Conservation (phyloP, 805 yeast species). For the Tetrapisispora taiwanensis region DNA sequence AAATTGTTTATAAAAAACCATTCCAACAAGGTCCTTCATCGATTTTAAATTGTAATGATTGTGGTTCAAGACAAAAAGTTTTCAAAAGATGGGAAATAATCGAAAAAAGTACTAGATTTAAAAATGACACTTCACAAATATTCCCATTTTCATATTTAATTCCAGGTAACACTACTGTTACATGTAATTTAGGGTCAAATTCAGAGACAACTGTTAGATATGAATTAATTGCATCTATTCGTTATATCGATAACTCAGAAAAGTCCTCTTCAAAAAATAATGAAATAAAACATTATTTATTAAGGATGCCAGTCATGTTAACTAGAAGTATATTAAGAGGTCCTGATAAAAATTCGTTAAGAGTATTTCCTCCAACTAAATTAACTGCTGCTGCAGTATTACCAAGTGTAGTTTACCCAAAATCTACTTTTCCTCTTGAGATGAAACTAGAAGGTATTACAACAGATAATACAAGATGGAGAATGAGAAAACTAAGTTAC, state of each 20-base stretch:
- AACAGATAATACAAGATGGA: conserved; percentile 61
- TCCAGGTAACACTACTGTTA: conserved; percentile 81
- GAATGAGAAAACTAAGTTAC: conserved; percentile 86
- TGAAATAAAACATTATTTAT: conserved; percentile 22
- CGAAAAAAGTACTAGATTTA: conserved; percentile 43
- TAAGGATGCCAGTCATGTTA: conserved; percentile 56
- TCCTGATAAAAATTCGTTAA: conserved; percentile 72
- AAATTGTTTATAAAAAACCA: conserved; percentile 55
- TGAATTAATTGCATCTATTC: conserved; percentile 54
- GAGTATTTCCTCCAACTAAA: conserved; percentile 94
- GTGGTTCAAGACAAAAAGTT: conserved; percentile 45
- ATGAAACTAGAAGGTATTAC: conserved; percentile 65
- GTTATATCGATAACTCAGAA: conserved; percentile 30
- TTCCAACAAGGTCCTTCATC: conserved; percentile 46
- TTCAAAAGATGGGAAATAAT: conserved; percentile 81
- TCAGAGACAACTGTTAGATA: conserved; percentile 52
- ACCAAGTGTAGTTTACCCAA: conserved; percentile 88
- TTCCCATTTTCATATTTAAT: conserved; percentile 86
- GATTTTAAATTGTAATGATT: conserved; percentile 46
- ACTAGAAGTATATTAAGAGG: conserved; percentile 71
- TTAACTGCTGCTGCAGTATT: conserved; percentile 77
- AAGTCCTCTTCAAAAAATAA: not conserved
- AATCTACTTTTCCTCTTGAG: conserved; percentile 75
- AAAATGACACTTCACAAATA: conserved; percentile 61
- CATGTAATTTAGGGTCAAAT: conserved; percentile 49